These are phyloP conservation scores for Physcia stellaris DNA, from an alignment of 495 filamentous ascomycete genomes.

Conservation along the genomic window DNA sequence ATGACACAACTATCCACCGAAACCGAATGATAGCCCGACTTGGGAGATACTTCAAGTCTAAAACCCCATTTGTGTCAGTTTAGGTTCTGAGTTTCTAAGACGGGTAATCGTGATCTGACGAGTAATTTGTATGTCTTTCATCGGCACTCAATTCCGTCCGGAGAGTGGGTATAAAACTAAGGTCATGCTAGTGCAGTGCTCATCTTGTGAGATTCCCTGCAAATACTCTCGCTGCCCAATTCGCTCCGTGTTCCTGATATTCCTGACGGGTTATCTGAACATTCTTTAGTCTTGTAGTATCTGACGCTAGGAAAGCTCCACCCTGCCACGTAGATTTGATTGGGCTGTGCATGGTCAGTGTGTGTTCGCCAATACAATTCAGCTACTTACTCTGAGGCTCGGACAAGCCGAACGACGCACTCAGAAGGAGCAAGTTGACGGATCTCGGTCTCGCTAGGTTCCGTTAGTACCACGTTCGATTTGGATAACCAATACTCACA, in stretches of 20 bases:
- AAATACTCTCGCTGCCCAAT: conserved; percentile 68
- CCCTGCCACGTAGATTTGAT: conserved; percentile 76
- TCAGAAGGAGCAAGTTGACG: conserved; percentile 61
- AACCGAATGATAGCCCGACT: too few relatives aligned
- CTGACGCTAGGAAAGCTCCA: conserved; percentile 57
- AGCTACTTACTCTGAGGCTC: conserved; percentile 45
- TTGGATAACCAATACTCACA: conserved; percentile 29
- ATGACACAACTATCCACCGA: too few relatives aligned
- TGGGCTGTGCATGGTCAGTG: conserved; percentile 32
- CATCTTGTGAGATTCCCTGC: conserved; percentile 21
- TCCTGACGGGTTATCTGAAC: conserved; percentile 71
- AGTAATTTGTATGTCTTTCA: too few relatives aligned
- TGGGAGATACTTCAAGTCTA: too few relatives aligned
- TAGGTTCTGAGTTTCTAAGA: too few relatives aligned
- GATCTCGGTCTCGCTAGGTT: conserved; percentile 49
- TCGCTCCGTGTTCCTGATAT: conserved; percentile 75
- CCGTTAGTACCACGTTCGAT: neutral
- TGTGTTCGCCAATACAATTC: neutral
- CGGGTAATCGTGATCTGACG: too few relatives aligned
- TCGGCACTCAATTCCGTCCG: too few relatives aligned
- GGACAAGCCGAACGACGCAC: conserved; percentile 59
- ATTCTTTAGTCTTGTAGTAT: conserved; percentile 44
- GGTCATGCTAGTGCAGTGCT: neutral
- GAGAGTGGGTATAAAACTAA: too few relatives aligned
- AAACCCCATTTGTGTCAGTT: too few relatives aligned